A percentile compares a stretch with the other conserved stretches of the same genome.
phyloP scores from a whole-genome alignment of 2,329 filamentous ascomycete species.

The Leptosphaerulina australis region DNA sequence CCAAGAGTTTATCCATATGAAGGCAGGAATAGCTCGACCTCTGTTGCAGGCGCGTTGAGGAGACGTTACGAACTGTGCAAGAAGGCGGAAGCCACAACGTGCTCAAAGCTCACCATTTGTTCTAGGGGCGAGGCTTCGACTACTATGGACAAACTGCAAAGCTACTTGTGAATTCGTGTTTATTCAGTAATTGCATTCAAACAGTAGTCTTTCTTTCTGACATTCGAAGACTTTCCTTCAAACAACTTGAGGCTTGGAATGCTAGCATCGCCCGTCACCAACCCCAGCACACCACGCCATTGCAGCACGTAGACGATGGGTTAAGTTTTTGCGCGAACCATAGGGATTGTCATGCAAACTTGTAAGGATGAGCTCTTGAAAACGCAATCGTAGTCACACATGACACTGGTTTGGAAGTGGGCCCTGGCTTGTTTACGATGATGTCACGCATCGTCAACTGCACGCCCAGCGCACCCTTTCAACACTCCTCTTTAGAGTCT shows the following conservation, averaged over 20 bases:
- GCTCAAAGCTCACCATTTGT: constrained; percentile 6
- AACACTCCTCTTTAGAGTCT: neutral
- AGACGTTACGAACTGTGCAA: constrained; percentile 4
- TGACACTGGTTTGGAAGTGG: neutral
- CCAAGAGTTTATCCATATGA: neutral
- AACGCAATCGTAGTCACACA: neutral
- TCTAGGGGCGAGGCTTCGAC: constrained; percentile 5
- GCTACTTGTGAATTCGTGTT: neutral
- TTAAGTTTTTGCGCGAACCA: neutral
- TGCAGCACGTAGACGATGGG: neutral
- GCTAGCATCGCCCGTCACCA: constrained; percentile 4
- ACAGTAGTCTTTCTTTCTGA: neutral
- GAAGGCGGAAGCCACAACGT: neutral
- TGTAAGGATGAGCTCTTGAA: neutral
- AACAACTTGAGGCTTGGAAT: neutral
- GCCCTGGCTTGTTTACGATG: constrained; percentile 6
- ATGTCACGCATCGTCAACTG: neutral
- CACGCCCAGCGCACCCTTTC: neutral
- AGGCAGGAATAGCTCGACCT: constrained; percentile 12
- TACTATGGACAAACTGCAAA: neutral
- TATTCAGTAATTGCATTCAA: neutral
- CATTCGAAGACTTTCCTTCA: neutral
- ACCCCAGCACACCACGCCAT: neutral
- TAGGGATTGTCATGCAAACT: neutral
- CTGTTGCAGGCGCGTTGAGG: neutral